phyloP scores from a whole-genome alignment of 331 rosid species.

The Telfairia occidentalis region DNA sequence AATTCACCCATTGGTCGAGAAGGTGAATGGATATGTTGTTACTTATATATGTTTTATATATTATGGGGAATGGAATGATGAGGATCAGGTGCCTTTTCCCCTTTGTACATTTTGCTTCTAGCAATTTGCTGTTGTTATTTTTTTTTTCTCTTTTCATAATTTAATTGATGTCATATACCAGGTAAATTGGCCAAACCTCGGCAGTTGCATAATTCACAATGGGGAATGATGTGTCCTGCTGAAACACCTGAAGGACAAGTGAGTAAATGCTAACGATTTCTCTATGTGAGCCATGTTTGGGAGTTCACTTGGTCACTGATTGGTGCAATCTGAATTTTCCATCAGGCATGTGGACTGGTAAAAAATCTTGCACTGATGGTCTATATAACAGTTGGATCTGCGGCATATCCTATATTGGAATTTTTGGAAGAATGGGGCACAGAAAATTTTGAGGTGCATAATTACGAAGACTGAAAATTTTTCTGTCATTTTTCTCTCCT shows the following conservation, averaged over 20 bases:
- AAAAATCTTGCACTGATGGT: conserved; percentile 99
- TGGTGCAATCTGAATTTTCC: conserved; percentile 20
- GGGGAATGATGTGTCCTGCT: conserved; percentile 99
- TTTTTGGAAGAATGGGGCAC: conserved; percentile 99
- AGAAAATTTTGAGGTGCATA: conserved; percentile 94
- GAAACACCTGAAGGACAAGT: conserved; percentile 99
- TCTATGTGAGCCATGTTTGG: neutral
- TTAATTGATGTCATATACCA: conserved; percentile 17
- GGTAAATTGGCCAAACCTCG: conserved; percentile 97
- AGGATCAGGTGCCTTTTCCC: neutral
- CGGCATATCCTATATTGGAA: conserved; percentile 91
- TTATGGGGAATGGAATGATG: neutral
- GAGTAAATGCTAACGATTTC: conserved; percentile 19
- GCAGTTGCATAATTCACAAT: conserved; percentile 91
- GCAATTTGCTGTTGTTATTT: neutral
- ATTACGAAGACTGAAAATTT: too few species aligned
- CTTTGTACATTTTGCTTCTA: neutral
- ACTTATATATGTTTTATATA: neutral
- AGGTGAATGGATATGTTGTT: conserved; percentile 36
- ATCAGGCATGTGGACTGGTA: conserved; percentile 95
- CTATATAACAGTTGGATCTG: conserved; percentile 95
- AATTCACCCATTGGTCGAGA: conserved; percentile 99
- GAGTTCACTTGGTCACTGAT: conserved; percentile 13
- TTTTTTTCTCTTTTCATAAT: conserved; percentile 1
- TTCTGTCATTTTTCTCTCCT: conserved; percentile 5